A percentile compares a stretch with the other conserved stretches of the same genome.
Evolutionary conservation across 208 protist genomes (phyloP).

Genomic region (Trypanosoma cruzi): DNA sequence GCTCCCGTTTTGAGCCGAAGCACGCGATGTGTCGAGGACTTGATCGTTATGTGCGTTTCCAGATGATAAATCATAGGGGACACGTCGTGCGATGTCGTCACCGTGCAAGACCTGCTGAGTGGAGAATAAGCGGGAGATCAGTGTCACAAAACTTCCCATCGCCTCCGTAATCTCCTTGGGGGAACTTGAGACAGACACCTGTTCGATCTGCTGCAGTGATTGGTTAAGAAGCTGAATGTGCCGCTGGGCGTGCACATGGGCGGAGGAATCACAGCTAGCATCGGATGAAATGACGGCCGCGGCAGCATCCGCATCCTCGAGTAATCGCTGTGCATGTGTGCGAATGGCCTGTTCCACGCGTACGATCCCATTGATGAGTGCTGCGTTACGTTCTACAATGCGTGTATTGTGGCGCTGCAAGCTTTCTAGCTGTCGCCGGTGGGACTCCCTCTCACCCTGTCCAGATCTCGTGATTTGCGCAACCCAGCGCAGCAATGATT

Average conservation of each 20-base stretch:
- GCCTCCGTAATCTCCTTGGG: slow-evolving; percentile 26
- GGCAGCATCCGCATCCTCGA: slow-evolving; percentile 42
- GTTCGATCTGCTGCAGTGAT: slow-evolving; percentile 24
- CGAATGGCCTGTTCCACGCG: slow-evolving; percentile 46
- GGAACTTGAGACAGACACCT: slow-evolving; percentile 26
- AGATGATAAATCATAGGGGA: slow-evolving; percentile 4
- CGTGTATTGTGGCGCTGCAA: slow-evolving; percentile 74
- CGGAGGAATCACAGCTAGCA: slow-evolving; percentile 15
- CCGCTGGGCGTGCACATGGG: slow-evolving; percentile 1
- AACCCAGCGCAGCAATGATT: slow-evolving; percentile 48
- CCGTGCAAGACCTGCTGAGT: slow-evolving; percentile 19
- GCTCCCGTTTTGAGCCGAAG: slow-evolving; percentile 8
- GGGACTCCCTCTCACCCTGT: slow-evolving; percentile 49
- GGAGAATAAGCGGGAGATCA: slow-evolving; percentile 20
- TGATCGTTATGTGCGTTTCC: slow-evolving; percentile 1
- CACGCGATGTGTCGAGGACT: neutral
- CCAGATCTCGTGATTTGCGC: slow-evolving; percentile 50
- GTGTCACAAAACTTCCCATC: slow-evolving; percentile 16
- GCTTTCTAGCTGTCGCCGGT: slow-evolving; percentile 65
- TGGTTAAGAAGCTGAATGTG: slow-evolving; percentile 27
- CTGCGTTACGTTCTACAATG: slow-evolving; percentile 43
- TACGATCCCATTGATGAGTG: slow-evolving; percentile 40
- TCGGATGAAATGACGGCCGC: slow-evolving; percentile 1
- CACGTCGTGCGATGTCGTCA: slow-evolving; percentile 10
- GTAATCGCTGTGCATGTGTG: slow-evolving; percentile 50